These are phyloP conservation scores for Candida morakotiae DNA, from an alignment of 805 yeast species.

Conservation along the genomic window DNA sequence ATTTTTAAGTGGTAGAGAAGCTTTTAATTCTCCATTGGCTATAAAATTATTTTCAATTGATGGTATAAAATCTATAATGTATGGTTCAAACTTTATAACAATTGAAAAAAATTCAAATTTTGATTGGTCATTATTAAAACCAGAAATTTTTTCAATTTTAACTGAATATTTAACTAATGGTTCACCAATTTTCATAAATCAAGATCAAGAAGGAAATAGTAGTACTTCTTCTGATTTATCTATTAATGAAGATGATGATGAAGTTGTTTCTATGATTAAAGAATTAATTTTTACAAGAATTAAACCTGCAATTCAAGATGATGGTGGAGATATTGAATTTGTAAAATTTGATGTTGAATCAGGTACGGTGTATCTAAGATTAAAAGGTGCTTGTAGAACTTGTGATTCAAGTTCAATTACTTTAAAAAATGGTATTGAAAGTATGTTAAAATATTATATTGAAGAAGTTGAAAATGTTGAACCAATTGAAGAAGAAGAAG, in stretches of 20 bases:
- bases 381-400: slow-evolving; percentile 71
- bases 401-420: slow-evolving; percentile 67
- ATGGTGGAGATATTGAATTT: slow-evolving; percentile 72
- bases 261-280: slow-evolving; percentile 61
- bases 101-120: slow-evolving; percentile 59
- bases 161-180: slow-evolving; percentile 56
- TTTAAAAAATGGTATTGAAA: slow-evolving; percentile 63
- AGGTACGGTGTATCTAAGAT: slow-evolving; percentile 56
- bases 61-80: slow-evolving; percentile 72
- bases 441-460: slow-evolving; percentile 66
- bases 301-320: slow-evolving; percentile 71
- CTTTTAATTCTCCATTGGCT: slow-evolving; percentile 72
- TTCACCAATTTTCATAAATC: slow-evolving; percentile 46
- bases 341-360: slow-evolving; percentile 49
- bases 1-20: slow-evolving; percentile 71
- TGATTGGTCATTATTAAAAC: slow-evolving; percentile 59
- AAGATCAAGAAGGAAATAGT: slow-evolving; percentile 14
- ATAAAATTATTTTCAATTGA: slow-evolving; percentile 69
- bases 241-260: slow-evolving; percentile 60
- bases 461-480: slow-evolving; percentile 62
- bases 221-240: slow-evolving; percentile 35
- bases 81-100: slow-evolving; percentile 82
- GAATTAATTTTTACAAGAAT: slow-evolving; percentile 67
- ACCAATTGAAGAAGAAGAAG: slow-evolving; percentile 41
- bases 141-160: slow-evolving; percentile 58